Conservation (phyloP, 208 protist genomes). For the Trichomonas vaginalis region DNA sequence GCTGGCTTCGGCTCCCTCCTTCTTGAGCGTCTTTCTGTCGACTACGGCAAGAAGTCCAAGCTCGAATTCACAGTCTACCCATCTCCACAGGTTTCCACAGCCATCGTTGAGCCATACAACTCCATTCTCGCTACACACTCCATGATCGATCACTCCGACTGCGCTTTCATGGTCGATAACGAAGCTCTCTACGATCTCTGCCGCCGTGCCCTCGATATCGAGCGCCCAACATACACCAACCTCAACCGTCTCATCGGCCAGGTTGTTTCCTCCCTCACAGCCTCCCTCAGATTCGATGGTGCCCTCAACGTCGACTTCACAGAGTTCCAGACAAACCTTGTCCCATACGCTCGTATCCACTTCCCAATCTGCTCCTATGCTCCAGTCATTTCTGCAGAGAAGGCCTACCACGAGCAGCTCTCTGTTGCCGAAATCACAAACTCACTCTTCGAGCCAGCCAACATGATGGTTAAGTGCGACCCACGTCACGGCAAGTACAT, state of each 20-base stretch:
- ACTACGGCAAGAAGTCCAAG: too few species aligned
- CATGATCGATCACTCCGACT: slow-evolving; percentile 45
- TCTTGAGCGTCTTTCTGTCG: too few species aligned
- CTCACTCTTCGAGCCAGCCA: slow-evolving; percentile 76
- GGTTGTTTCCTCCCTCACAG: slow-evolving; percentile 74
- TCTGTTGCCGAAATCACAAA: slow-evolving; percentile 79
- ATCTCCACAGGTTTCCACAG: slow-evolving; percentile 46
- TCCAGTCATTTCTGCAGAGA: slow-evolving; percentile 64
- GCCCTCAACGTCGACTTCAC: slow-evolving; percentile 80
- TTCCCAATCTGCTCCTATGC: slow-evolving; percentile 76
- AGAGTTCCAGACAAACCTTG: slow-evolving; percentile 87
- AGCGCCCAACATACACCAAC: slow-evolving; percentile 66
- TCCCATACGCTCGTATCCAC: slow-evolving; percentile 87
- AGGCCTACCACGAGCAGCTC: slow-evolving; percentile 69
- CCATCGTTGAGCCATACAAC: slow-evolving; percentile 56
- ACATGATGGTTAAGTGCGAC: slow-evolving; percentile 72
- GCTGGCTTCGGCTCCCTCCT: too few species aligned
- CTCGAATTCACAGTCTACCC: too few species aligned
- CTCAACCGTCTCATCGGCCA: slow-evolving; percentile 80
- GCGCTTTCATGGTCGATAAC: slow-evolving; percentile 38
- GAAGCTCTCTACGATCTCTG: slow-evolving; percentile 29
- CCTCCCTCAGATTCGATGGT: slow-evolving; percentile 76
- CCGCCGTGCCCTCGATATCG: slow-evolving; percentile 20
- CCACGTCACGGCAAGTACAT: slow-evolving; percentile 85
- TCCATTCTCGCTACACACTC: too few species aligned